phyloP scores from a whole-genome alignment of 345 rosid genomes.

The Luvunga scandens region DNA sequence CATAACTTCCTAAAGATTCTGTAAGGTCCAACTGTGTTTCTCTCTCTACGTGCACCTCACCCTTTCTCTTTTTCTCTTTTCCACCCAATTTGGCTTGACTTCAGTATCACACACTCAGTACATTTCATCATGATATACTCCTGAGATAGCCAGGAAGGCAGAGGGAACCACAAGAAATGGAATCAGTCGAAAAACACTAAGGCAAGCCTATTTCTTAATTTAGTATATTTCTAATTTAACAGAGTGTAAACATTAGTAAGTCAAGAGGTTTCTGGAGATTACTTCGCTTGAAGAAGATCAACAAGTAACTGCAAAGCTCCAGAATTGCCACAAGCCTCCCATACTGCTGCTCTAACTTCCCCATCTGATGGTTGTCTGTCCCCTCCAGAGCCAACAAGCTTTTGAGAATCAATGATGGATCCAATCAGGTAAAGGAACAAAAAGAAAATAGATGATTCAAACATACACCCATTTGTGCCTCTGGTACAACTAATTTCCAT shows the following conservation, averaged over 20 bases:
- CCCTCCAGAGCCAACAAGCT: slow-evolving; percentile 69
- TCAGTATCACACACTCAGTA: background rate
- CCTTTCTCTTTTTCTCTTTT: background rate
- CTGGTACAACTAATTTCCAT: background rate
- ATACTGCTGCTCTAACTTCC: slow-evolving; percentile 85
- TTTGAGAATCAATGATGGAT: slow-evolving; percentile 15
- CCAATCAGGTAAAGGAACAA: background rate
- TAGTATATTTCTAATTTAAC: background rate
- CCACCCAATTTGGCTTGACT: background rate
- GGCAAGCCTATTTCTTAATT: background rate
- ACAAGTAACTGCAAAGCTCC: slow-evolving; percentile 91
- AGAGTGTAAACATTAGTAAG: background rate
- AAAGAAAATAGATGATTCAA: background rate
- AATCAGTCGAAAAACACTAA: background rate
- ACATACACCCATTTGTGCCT: background rate
- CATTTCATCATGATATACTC: background rate
- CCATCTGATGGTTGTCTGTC: slow-evolving; percentile 63
- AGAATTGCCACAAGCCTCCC: slow-evolving; percentile 95
- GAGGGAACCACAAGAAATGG: background rate
- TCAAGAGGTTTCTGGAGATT: slow-evolving; percentile 11
- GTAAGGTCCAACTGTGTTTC: background rate
- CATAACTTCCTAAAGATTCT: background rate
- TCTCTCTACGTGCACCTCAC: background rate
- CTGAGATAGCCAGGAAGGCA: background rate
- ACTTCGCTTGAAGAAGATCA: slow-evolving; percentile 83